These are phyloP conservation scores for Kuraishia hungarica DNA, from an alignment of 805 yeast genomes.

Conservation along the genomic window DNA sequence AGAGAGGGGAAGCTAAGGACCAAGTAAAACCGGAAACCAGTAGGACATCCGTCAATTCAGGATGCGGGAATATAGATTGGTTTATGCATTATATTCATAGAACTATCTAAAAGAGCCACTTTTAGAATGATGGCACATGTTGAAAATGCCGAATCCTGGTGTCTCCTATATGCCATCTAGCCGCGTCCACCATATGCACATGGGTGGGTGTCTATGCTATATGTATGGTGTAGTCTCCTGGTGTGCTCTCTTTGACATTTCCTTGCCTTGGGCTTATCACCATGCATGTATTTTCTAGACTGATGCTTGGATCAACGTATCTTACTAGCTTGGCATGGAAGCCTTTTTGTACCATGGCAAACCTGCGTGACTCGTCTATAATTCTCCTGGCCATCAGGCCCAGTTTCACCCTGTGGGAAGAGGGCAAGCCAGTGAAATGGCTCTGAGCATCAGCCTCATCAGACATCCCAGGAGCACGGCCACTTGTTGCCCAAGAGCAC, in stretches of 20 bases:
- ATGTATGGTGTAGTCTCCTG: too few species aligned
- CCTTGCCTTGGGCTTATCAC: neutral
- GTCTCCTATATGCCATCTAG: too few species aligned
- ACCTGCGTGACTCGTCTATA: conserved; percentile 63
- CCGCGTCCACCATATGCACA: too few species aligned
- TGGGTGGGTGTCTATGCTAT: neutral
- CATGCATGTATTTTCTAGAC: conserved; percentile 51
- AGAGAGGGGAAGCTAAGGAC: too few species aligned
- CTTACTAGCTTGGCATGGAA: conserved; percentile 42
- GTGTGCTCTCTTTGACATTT: neutral
- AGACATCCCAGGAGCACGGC: conserved; percentile 33
- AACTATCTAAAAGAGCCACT: too few species aligned
- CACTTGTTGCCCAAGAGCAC: conserved; percentile 88
- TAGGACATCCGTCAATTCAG: too few species aligned
- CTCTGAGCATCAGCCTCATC: conserved; percentile 27
- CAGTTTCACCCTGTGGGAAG: conserved; percentile 41
- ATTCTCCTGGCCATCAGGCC: conserved; percentile 68
- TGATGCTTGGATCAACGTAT: conserved; percentile 49
- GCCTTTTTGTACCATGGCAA: conserved; percentile 32
- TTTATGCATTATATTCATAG: too few species aligned
- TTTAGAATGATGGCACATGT: too few species aligned
- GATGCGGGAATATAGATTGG: too few species aligned
- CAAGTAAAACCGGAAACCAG: too few species aligned
- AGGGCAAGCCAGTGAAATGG: conserved; percentile 38
- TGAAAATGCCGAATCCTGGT: too few species aligned